Evolutionary conservation across 768 basidiomycete genomes (phyloP), one percentile per base, ranked within the genome.

Genomic region (Leccinum subtestaceum): DNA sequence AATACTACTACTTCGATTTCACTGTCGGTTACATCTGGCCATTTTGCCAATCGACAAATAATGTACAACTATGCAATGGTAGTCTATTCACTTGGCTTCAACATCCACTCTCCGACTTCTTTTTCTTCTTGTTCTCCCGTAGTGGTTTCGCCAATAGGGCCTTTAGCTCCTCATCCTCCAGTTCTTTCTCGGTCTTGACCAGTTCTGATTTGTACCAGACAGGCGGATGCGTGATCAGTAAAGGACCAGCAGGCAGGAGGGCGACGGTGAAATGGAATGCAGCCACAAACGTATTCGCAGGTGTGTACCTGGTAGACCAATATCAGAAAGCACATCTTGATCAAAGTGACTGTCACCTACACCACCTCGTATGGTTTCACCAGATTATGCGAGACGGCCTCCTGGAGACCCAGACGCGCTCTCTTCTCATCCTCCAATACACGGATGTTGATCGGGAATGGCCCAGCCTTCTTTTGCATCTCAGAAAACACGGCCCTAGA

Each of bases 181-280:
- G 77, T 73, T 93, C 86, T 74, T 94, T 94, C 62, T 91, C 89
- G 1, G 91, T 86, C 81, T 92, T 91, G 65, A 97, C 83, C 58
- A 96, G 80, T 69, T 95, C 95, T 32, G 91, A 82, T 69, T 93
- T 91, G 80, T 95, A 98, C 96, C 94, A 98, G 31, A 86, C 68
- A 12, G 97, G 93, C 10, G 91, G 86, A 60, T 91, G 88, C 12
- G 93, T 93, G 74, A 99, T 84, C 63, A 98, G 77, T 29, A 87
- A 74, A 25, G 94, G 96, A 29, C 97, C 97, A 53, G 84, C 89
- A 49, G 96, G 88, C 38, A 91, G 86, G 21, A 99, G 84, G 38
- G 93, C 94, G 69, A 99, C 87, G 47, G 96, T 99, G 79, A 97
- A 95, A 80, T 98, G 95, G 84, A 95, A 97, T 9, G 89, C 91